phyloP scores from a whole-genome alignment of 2,329 filamentous ascomycete species.

The Aureobasidium sp. region DNA sequence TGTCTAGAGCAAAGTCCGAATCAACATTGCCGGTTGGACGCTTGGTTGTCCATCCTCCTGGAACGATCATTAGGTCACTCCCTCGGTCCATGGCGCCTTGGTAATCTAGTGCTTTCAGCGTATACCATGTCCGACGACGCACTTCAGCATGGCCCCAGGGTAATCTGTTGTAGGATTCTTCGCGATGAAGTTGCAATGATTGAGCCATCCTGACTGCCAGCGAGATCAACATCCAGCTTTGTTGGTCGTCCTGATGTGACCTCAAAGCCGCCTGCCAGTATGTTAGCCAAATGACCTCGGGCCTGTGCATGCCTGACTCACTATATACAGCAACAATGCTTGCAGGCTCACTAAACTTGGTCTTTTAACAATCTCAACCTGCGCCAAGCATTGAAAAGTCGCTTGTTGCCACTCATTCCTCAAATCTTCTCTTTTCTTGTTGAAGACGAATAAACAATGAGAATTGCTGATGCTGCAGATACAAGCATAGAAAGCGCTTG shows the following conservation, averaged over 20 bases:
- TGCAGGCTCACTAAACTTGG: conserved; percentile 2
- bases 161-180: neutral
- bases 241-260: conserved; percentile 12
- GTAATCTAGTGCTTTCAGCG: conserved; percentile 3
- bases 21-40: neutral
- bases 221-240: conserved; percentile 8
- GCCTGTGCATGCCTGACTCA: neutral
- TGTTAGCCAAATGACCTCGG: neutral
- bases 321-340: neutral
- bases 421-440: neutral
- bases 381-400: neutral
- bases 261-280: neutral
- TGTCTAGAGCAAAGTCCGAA: neutral
- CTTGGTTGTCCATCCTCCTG: neutral
- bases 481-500: conserved; percentile 8
- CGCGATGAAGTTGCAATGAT: conserved; percentile 1
- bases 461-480: conserved; percentile 9
- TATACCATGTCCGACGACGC: conserved; percentile 7
- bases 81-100: conserved; percentile 14
- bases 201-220: conserved; percentile 6
- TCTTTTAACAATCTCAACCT: neutral
- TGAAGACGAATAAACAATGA: neutral
- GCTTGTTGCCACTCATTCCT: conserved; percentile 1
- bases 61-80: neutral
- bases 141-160: conserved; percentile 2